Conservation (phyloP, 192 early-diverging fungal species). For the Chytriomyces confervae region DNA sequence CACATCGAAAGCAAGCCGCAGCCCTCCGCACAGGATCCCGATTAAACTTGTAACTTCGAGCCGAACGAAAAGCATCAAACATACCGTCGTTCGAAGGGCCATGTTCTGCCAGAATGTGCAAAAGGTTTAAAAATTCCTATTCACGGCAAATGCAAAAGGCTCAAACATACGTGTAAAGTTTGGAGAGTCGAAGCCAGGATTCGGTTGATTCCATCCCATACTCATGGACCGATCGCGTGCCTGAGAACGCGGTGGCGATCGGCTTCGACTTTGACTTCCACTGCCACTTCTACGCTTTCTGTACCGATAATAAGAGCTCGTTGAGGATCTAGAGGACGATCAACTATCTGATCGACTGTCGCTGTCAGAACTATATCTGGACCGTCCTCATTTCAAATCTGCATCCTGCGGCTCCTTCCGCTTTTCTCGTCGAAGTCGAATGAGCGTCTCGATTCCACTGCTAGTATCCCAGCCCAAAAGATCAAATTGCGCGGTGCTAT, state of each 20-base stretch:
- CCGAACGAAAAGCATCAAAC: conserved; percentile 13
- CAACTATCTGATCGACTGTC: background rate
- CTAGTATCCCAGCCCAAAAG: background rate
- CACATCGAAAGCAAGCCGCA: conserved; percentile 9
- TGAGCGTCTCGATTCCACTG: background rate
- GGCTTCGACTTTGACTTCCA: background rate
- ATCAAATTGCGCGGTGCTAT: background rate
- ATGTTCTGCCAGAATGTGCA: background rate
- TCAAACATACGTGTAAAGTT: too few species aligned
- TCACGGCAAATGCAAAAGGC: background rate
- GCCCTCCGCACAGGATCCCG: background rate
- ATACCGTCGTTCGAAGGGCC: background rate
- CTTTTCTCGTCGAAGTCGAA: background rate
- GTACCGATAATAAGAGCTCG: background rate
- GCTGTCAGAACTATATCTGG: background rate
- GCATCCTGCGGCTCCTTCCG: background rate
- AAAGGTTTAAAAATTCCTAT: background rate
- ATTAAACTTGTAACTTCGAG: conserved; percentile 1
- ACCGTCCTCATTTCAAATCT: background rate
- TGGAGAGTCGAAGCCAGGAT: too few species aligned
- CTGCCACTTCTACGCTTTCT: background rate
- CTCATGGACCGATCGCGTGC: background rate
- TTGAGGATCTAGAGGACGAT: background rate
- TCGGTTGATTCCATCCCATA: background rate
- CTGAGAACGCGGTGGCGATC: too few species aligned